These are phyloP conservation scores for Penicillium tannophilum DNA, from an alignment of 495 filamentous ascomycete species.

Conservation along the genomic window DNA sequence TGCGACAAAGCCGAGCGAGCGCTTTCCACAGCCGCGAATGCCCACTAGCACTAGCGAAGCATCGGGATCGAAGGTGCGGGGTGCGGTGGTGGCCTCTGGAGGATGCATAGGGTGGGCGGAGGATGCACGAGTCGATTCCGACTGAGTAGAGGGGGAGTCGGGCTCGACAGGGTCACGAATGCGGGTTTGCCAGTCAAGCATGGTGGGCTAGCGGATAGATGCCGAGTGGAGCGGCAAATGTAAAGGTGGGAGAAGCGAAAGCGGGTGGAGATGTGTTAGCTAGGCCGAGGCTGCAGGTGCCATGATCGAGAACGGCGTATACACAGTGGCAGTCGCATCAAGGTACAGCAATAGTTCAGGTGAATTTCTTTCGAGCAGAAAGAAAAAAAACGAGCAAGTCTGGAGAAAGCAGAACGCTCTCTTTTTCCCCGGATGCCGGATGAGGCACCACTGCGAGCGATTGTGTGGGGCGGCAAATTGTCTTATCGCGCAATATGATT, in stretches of 20 bases:
- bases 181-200: constrained; percentile 19
- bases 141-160: background rate
- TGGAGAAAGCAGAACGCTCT: background rate
- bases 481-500: constrained; percentile 18
- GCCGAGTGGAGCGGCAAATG: background rate
- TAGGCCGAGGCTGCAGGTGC: constrained; percentile 10
- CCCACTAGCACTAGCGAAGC: constrained; percentile 79
- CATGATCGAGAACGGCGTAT: constrained; percentile 13
- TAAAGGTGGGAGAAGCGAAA: background rate
- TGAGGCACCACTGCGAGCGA: constrained; percentile 9
- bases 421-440: constrained; percentile 12
- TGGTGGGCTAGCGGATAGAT: background rate
- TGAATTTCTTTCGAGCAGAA: background rate
- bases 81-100: constrained; percentile 52
- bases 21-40: constrained; percentile 75
- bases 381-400: background rate
- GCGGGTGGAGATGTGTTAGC: background rate
- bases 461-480: constrained; percentile 6
- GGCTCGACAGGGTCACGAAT: constrained; percentile 14
- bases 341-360: background rate
- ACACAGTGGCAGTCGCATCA: constrained; percentile 10
- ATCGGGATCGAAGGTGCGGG: constrained; percentile 56
- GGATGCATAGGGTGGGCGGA: constrained; percentile 26
- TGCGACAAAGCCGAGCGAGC: constrained; percentile 77
- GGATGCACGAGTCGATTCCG: constrained; percentile 4